Conservation (phyloP, 1,139 yeast genomes). For the Hemisphaericaspora subhashii region DNA sequence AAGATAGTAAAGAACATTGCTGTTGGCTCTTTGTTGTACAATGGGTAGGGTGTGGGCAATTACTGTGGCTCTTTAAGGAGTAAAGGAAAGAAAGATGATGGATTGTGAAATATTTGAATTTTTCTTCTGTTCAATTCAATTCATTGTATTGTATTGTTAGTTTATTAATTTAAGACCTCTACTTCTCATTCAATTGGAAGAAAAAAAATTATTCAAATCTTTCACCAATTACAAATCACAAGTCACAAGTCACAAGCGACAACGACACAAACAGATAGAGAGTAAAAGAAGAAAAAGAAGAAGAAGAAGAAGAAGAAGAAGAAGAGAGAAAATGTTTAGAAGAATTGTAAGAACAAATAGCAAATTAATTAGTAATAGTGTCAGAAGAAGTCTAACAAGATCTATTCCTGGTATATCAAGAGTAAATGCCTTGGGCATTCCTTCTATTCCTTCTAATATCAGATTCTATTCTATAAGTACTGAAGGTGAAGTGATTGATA, state of each 20-base stretch:
- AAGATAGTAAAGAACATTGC: constrained; percentile 34
- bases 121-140: not conserved
- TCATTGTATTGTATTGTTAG: no score
- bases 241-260: no score
- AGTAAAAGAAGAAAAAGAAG: not conserved
- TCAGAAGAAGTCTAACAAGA: not conserved
- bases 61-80: not conserved
- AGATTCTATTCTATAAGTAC: constrained; percentile 35
- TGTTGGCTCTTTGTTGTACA: not conserved
- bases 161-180: no score
- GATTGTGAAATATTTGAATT: not conserved
- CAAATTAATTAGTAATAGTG: not conserved
- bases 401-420: not conserved
- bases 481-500: constrained; percentile 52
- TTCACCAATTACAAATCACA: not conserved
- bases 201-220: not conserved
- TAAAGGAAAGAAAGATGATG: not conserved
- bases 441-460: not conserved
- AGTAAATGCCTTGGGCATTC: not conserved
- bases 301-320: no score
- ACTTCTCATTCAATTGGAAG: no score
- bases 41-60: not conserved
- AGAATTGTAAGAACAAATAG: constrained; percentile 2
- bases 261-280: not conserved
- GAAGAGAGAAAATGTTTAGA: constrained; percentile 9